These are phyloP conservation scores for Coemansia sp. DNA, from an alignment of 192 early-diverging fungal species.

Conservation along the genomic window DNA sequence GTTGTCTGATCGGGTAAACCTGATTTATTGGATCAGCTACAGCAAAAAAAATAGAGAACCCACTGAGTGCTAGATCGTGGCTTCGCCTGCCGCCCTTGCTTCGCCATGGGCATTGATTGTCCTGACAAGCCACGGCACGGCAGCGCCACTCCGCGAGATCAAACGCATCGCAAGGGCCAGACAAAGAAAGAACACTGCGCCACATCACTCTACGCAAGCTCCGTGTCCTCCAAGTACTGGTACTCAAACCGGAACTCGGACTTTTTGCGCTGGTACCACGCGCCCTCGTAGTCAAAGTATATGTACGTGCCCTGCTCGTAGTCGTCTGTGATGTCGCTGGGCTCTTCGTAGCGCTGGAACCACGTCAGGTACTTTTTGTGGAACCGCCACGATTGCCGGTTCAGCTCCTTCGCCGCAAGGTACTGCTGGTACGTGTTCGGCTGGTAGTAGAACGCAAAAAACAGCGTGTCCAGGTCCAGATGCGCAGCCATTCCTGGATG, in stretches of 20 bases:
- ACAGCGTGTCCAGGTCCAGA: constrained; percentile 92
- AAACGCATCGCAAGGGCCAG: neutral
- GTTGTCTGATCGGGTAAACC: constrained; percentile 1
- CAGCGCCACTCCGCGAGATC: neutral
- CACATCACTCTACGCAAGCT: constrained; percentile 55
- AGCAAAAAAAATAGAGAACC: neutral
- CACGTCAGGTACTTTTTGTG: constrained; percentile 98
- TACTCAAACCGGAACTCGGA: constrained; percentile 95
- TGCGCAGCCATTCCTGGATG: constrained; percentile 83
- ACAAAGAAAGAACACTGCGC: neutral
- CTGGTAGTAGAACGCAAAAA: constrained; percentile 98
- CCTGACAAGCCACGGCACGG: neutral
- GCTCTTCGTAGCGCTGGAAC: constrained; percentile 98
- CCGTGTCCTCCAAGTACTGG: constrained; percentile 81
- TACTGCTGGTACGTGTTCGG: constrained; percentile 97
- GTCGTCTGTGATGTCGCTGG: constrained; percentile 91
- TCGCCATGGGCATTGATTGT: neutral
- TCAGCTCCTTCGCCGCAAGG: constrained; percentile 91
- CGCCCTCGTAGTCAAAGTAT: constrained; percentile 97
- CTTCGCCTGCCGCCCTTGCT: neutral
- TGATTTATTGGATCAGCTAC: constrained; percentile 7
- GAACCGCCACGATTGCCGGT: constrained; percentile 96
- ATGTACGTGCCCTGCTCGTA: constrained; percentile 98
- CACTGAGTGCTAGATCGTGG: neutral
- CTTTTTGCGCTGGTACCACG: constrained; percentile 97